Base-by-base conservation (phyloP, 192 early-diverging fungal genomes). In the Podila epigama region DNA sequence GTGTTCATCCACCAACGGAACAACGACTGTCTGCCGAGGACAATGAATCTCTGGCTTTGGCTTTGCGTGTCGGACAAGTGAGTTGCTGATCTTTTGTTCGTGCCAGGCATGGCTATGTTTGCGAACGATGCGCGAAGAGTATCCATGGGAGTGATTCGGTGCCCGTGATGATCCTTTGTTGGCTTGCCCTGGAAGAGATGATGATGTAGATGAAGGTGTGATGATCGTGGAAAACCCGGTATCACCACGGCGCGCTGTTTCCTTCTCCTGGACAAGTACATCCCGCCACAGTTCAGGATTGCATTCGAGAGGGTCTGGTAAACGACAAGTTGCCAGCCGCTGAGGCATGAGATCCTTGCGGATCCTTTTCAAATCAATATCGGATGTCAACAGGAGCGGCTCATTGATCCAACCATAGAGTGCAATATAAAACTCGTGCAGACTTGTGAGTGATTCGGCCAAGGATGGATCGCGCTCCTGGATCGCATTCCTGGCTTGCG, bases 371-470 rank as follows among this genome's bases (percentile, higher is more conserved):
- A 73, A 42, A 3, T 70, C 72, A 16, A 71, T 37, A 7, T 79
- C 70, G 0, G 71, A 11, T 8, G 29, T 62, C 34, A 81, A 56
- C 1, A 81, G 31, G 27, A 77, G 42, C 1, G 68, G 53, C 16
- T 84, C 67, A 13, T 75, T 73, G 13, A 87, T 70, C 85, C 85
- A 87, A 3, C 84, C 67, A 64, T 79, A 79, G 60, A 87, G 82
- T 16, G 81, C 79, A 58, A 83, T 77, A 58, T 80, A 84, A 7
- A 81, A 54, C 35, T 83, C 72, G 39, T 79, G 78, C 34, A 86
- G 53, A 4, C 50, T 34, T 33, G 81, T 81, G 32, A 73, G 16
- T 13, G 57, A 11, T 5, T 27, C 55, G 12, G 64, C 60, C 5
- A 37, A 34, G 16, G 12, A 28, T 20, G 51, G 1, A 48, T 70